phyloP scores from a whole-genome alignment of 140 eudicot species.

The Erigeron philadelphicus region DNA sequence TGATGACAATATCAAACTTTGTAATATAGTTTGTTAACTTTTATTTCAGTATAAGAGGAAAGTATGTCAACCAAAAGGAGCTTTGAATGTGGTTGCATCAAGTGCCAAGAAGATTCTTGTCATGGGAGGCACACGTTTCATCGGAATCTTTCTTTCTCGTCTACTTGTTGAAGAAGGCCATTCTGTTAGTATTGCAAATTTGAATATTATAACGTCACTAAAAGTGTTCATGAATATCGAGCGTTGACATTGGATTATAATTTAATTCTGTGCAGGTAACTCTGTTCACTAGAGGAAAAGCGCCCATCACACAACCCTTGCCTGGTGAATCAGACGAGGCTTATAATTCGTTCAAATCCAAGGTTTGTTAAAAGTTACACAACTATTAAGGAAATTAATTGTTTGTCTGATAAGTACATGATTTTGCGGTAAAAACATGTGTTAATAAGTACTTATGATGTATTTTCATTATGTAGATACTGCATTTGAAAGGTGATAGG shows the following conservation, averaged over 20 bases:
- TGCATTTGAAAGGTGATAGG: conserved; percentile 94
- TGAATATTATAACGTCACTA: conserved; percentile 3
- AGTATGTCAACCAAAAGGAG: conserved; percentile 71
- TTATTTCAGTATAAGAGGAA: conserved; percentile 70
- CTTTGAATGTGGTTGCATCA: conserved; percentile 62
- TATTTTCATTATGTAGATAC: conserved; percentile 40
- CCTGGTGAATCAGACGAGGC: conserved; percentile 86
- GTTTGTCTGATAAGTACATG: background rate
- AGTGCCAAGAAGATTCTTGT: conserved; percentile 84
- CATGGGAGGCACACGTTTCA: conserved; percentile 98
- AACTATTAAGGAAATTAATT: background rate
- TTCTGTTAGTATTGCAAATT: conserved; percentile 47
- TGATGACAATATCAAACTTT: background rate
- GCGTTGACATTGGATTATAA: conserved; percentile 13
- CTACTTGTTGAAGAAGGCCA: conserved; percentile 96
- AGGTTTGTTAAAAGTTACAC: conserved; percentile 41
- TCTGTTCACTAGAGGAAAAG: conserved; percentile 93
- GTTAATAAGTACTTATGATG: conserved; percentile 11
- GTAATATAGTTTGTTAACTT: conserved; percentile 16
- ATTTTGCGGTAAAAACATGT: background rate
- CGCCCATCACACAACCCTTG: conserved; percentile 78
- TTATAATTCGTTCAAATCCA: conserved; percentile 69
- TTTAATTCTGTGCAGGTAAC: conserved; percentile 54
- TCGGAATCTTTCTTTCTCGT: conserved; percentile 85
- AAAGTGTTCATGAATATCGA: background rate